Evolutionary conservation across 164 flowering plant genomes (phyloP).

Genomic region (Vitis amurensis): DNA sequence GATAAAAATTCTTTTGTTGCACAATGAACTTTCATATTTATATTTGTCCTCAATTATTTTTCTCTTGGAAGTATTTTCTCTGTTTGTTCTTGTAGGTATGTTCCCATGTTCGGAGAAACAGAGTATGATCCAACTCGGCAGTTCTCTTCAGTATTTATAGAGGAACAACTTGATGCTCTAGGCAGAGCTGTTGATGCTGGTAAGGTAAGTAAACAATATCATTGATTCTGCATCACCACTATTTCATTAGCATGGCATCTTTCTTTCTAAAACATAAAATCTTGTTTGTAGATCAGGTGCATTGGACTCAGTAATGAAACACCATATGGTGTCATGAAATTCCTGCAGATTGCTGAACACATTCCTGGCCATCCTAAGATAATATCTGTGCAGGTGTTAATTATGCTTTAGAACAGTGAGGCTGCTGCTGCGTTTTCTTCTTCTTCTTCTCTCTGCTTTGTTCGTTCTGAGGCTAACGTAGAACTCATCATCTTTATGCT

Average conservation of each 20-base stretch:
- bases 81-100: constrained; percentile 47
- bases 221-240: constrained; percentile 1
- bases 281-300: constrained; percentile 63
- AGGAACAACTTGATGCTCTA: constrained; percentile 74
- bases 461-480: constrained; percentile 1
- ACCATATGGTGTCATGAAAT: constrained; percentile 91
- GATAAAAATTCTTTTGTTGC: no score
- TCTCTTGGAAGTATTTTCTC: constrained; percentile 9
- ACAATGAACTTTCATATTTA: no score
- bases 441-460: background rate
- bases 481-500: constrained; percentile 13
- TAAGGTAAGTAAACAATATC: constrained; percentile 41
- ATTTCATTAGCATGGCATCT: background rate
- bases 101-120: constrained; percentile 97
- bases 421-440: background rate
- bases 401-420: constrained; percentile 5
- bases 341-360: constrained; percentile 52
- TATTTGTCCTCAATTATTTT: background rate
- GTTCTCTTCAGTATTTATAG: constrained; percentile 44
- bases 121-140: constrained; percentile 66
- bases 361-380: constrained; percentile 46
- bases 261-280: background rate
- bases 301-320: constrained; percentile 89
- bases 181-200: constrained; percentile 70
- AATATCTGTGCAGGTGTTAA: constrained; percentile 74